A percentile compares a stretch with the other conserved stretches of the same genome.
phyloP scores from a whole-genome alignment of 169 alveolate species.

The Cryptosporidium tyzzeri region DNA sequence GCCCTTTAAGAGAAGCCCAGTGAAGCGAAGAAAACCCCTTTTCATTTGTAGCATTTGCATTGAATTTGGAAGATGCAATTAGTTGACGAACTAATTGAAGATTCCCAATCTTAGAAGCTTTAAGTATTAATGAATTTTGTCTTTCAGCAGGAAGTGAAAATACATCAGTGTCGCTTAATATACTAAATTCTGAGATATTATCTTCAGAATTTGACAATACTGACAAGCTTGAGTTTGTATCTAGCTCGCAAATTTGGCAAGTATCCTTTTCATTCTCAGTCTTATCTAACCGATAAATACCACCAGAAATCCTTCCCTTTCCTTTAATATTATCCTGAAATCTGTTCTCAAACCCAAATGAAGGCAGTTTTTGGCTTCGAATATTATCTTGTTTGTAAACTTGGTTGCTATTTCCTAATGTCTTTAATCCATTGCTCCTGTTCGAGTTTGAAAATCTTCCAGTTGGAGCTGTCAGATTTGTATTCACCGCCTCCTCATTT shows the following conservation, averaged over 20 bases:
- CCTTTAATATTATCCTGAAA: constrained; percentile 15
- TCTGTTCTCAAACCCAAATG: constrained; percentile 11
- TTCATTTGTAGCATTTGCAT: constrained; percentile 34
- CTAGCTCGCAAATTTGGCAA: not conserved
- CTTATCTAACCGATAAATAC: not conserved
- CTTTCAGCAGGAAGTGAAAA: constrained; percentile 31
- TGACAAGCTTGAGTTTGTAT: constrained; percentile 9
- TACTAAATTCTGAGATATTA: constrained; percentile 3
- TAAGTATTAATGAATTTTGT: constrained; percentile 40
- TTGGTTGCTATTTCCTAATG: constrained; percentile 8
- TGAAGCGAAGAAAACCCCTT: constrained; percentile 69
- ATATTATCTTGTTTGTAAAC: not conserved
- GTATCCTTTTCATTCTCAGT: constrained; percentile 14
- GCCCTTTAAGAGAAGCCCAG: constrained; percentile 73
- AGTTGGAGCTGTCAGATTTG: constrained; percentile 19
- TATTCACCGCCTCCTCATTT: constrained; percentile 34
- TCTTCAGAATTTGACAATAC: constrained; percentile 13
- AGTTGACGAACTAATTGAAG: constrained; percentile 26
- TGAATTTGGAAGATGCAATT: constrained; percentile 18
- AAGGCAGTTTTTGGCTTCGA: not conserved
- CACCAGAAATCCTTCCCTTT: not conserved
- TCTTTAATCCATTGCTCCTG: constrained; percentile 10
- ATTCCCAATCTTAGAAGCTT: constrained; percentile 52
- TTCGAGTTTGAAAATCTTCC: constrained; percentile 45
- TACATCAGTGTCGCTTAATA: not conserved